Base-by-base conservation (phyloP, 306 rosid genomes). In the Pachyrhizus erosus region DNA sequence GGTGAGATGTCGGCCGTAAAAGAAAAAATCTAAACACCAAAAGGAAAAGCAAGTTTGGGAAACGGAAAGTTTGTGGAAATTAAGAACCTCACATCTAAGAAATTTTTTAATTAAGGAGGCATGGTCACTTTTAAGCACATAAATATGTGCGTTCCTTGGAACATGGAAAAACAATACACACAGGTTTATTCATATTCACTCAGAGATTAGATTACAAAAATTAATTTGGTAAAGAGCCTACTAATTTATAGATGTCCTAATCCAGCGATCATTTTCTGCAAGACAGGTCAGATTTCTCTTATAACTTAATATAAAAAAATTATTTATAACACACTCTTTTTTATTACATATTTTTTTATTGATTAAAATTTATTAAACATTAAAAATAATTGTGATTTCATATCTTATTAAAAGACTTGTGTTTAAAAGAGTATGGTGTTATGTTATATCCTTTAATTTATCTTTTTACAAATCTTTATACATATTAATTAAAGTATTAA, bases 41-140 rank as follows among this genome's bases (percentile, higher is more conserved):
- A 49, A 34, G 43, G 75, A 49, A 64, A 52, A 31, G 20, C 55
- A 37, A 81, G 69, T 20, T 18, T 18, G 9, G 39, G 27, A 58
- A 23, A 8, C 18, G 27, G 49, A 40, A 80, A 46, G 73, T 29
- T 37, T 2, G 45, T 42, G 54, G 76, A 27, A 9, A 61, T 29
- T 13, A 14, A 76, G 26, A 40, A 24, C 27, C 5, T 76, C 40
- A 15, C 51, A 49, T 4, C 31, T 11, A 43, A 18, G 13, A 13
- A 12, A 58, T 58, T 26, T 58, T 33, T 34, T 13, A 15, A 64
- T 2, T 26, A 60, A 1, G 65, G 52, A 70, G 46, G 64, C 29
- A 71, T 17, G 49, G 27, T 69, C 21, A 55, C 77, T 80, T 26
- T n/a, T 24, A 34, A 49, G 82, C 67, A 80, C 46, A 57, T 20